Evolutionary conservation across 495 filamentous ascomycete species (phyloP), one percentile per base, ranked within the genome.

Genomic region (Gamarada debralockiae): DNA sequence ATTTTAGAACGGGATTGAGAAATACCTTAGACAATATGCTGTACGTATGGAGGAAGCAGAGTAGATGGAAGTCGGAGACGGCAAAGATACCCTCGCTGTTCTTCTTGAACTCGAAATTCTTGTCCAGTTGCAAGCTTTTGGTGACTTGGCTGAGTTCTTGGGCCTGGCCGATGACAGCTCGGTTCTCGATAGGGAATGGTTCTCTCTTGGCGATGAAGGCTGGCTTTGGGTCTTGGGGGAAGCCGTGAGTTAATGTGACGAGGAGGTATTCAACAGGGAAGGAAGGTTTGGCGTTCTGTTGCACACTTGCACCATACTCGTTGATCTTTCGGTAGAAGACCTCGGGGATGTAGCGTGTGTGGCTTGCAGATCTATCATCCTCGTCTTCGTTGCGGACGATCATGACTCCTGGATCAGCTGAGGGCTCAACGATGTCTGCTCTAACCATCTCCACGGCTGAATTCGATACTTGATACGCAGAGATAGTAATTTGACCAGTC

Each of bases 191-290:
- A 9, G 92, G 85, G 68, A 97, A 99, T 14, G 67, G 74, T 29
- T 74, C 77, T 55, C 74, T 71, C 46, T 78, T 75, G 13, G 75
- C 69, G 17, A 63, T 79, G 70, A 97, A 97, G 13, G 84, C 52
- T 4, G 91, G 90, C 25, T 79, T 81, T 4, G 88, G 76, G 24
- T 84, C 73, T 37, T 82, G 90, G 0, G 95, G 95, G 72, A 97
- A 97, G 36, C 95, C 93, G 64, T 99, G 92, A 7, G 93, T 99
- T 37, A 99, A 79, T 6, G 93, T 97, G 48, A 97, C 89, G 25
- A 97, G 82, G 25, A 99, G 78, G 66, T 97, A 99, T 61, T 97
- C 95, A 25, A 96, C 92, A 0, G 93, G 93, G 66, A 99, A 99
- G 41, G 84, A 80, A 2, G 95, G 93, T 63, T 96, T 97, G 23